These are phyloP conservation scores for Helotiales sp. DNA, from an alignment of 2,329 filamentous ascomycete genomes.

Conservation along the genomic window DNA sequence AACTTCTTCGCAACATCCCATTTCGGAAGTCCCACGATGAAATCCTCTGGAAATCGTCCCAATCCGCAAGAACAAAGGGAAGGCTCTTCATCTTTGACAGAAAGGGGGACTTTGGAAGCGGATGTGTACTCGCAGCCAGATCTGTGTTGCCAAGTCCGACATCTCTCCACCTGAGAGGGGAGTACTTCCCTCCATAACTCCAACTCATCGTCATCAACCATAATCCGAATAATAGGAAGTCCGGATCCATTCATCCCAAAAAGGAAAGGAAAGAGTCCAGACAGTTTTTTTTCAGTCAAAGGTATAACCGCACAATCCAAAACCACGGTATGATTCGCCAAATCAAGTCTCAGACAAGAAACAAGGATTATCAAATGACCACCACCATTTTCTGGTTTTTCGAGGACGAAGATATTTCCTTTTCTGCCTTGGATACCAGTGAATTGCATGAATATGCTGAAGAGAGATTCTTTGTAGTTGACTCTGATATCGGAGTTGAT, in stretches of 20 bases:
- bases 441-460: conserved; percentile 2
- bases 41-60: conserved; percentile 4
- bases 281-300: neutral
- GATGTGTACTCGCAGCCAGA: conserved; percentile 1
- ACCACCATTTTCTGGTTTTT: neutral
- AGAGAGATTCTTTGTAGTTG: conserved; percentile 4
- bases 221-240: neutral
- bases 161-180: conserved; percentile 11
- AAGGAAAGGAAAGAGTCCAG: neutral
- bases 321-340: conserved; percentile 12
- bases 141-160: conserved; percentile 14
- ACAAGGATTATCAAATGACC: neutral
- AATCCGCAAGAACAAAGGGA: conserved; percentile 10
- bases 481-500: neutral
- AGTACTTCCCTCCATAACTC: conserved; percentile 7
- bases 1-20: conserved; percentile 2
- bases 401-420: neutral
- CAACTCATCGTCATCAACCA: conserved; percentile 2
- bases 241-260: neutral
- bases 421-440: neutral
- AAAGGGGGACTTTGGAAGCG: neutral
- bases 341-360: conserved; percentile 3
- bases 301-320: conserved; percentile 14
- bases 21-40: conserved; percentile 6
- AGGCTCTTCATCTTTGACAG: neutral